These are phyloP conservation scores for Coemansia sp. DNA, from an alignment of 192 early-diverging fungal species.

Conservation along the genomic window DNA sequence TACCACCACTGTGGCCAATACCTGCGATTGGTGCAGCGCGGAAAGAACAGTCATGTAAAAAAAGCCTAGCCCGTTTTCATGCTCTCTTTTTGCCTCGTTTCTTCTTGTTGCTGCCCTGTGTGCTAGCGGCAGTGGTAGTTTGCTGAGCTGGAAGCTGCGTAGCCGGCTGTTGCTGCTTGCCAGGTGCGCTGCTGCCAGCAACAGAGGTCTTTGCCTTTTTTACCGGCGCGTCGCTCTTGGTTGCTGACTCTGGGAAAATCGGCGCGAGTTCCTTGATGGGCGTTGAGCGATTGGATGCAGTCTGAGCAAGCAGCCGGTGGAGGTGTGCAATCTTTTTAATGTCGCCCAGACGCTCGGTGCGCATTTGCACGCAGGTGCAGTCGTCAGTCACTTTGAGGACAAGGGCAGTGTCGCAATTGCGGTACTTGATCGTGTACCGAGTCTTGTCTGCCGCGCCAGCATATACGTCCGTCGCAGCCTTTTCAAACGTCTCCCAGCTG, in stretches of 20 bases:
- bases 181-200: not conserved
- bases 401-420: constrained; percentile 39
- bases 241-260: constrained; percentile 9
- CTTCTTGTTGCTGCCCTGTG: constrained; percentile 18
- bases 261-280: constrained; percentile 32
- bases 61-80: no score
- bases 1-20: not conserved
- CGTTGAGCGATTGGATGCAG: constrained; percentile 15
- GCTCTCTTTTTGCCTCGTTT: constrained; percentile 7
- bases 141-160: no score
- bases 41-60: no score
- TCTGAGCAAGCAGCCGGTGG: constrained; percentile 30
- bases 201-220: constrained; percentile 13
- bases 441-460: constrained; percentile 26
- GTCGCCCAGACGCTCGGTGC: constrained; percentile 37
- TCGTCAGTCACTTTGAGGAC: constrained; percentile 49
- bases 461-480: constrained; percentile 27
- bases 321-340: constrained; percentile 35
- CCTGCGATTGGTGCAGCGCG: not conserved
- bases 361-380: constrained; percentile 36
- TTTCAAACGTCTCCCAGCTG: constrained; percentile 40
- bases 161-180: constrained; percentile 31
- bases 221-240: constrained; percentile 5
- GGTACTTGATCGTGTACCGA: constrained; percentile 48
- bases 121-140: not conserved